phyloP scores from a whole-genome alignment of 495 filamentous ascomycete genomes.

The Aspergillus sparsus region DNA sequence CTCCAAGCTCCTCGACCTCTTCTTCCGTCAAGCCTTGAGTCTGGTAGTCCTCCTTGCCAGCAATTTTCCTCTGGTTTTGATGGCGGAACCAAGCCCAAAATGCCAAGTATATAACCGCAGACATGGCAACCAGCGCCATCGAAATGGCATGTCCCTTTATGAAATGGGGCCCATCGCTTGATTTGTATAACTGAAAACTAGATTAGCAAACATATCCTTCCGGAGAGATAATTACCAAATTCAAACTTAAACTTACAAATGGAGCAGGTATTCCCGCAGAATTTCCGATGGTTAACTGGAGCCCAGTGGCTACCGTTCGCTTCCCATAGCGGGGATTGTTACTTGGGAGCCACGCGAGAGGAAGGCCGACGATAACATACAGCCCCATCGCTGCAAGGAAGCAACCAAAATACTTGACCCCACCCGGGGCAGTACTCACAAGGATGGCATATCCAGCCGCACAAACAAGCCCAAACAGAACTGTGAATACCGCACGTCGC shows the following conservation, averaged over 20 bases:
- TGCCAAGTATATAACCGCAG: conserved; percentile 14
- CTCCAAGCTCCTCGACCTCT: conserved; percentile 17
- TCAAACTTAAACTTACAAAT: conserved; percentile 13
- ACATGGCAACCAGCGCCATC: conserved; percentile 16
- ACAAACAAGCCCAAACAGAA: conserved; percentile 19
- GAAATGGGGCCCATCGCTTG: conserved; percentile 14
- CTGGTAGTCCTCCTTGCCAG: conserved; percentile 11
- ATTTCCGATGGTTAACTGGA: conserved; percentile 62
- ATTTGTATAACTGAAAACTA: conserved; percentile 10
- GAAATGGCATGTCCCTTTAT: conserved; percentile 15
- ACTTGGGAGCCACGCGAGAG: conserved; percentile 56
- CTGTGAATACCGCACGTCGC: conserved; percentile 28
- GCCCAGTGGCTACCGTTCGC: conserved; percentile 54
- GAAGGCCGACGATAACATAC: conserved; percentile 20
- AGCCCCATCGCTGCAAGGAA: conserved; percentile 52
- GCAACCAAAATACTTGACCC: conserved; percentile 57
- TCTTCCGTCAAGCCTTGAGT: conserved; percentile 12
- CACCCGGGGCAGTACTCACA: conserved; percentile 37
- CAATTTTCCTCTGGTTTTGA: conserved; percentile 5
- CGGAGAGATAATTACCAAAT: neutral
- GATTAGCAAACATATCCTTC: neutral
- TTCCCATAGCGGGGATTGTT: conserved; percentile 60
- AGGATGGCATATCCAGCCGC: conserved; percentile 13
- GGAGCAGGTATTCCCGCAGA: conserved; percentile 37
- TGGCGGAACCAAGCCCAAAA: conserved; percentile 17